Conservation (phyloP, 2,329 filamentous ascomycete genomes). For the Myotisia sp. region DNA sequence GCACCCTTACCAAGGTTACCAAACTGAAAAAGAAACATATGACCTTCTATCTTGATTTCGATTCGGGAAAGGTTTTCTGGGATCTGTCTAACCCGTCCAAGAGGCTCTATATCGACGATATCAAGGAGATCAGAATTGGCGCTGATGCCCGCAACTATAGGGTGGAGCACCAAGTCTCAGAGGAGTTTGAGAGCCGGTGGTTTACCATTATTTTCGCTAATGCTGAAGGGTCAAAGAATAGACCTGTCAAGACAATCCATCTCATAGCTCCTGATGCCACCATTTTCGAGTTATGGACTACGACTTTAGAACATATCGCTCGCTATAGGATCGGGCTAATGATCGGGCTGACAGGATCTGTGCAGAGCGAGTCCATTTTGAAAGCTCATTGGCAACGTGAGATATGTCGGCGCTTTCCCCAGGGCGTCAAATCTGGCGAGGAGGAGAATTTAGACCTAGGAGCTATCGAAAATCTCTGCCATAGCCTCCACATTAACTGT, state of each 20-base stretch:
- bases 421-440: slow-evolving; percentile 31
- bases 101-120: slow-evolving; percentile 85
- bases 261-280: slow-evolving; percentile 63
- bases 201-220: slow-evolving; percentile 82
- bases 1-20: slow-evolving; percentile 65
- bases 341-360: slow-evolving; percentile 64
- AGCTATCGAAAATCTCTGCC: slow-evolving; percentile 71
- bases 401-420: slow-evolving; percentile 54
- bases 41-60: slow-evolving; percentile 63
- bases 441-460: slow-evolving; percentile 62
- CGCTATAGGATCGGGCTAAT: slow-evolving; percentile 80
- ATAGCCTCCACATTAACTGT: slow-evolving; percentile 82
- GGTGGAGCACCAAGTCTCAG: slow-evolving; percentile 60
- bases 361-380: slow-evolving; percentile 66
- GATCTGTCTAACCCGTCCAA: slow-evolving; percentile 65
- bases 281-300: slow-evolving; percentile 65
- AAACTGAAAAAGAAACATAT: slow-evolving; percentile 65
- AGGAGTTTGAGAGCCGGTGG: slow-evolving; percentile 56
- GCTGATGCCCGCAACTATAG: slow-evolving; percentile 78
- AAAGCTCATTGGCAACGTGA: slow-evolving; percentile 74
- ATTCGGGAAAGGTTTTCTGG: slow-evolving; percentile 79
- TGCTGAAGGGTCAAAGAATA: slow-evolving; percentile 60
- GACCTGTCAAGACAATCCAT: slow-evolving; percentile 63
- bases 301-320: slow-evolving; percentile 68
- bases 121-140: slow-evolving; percentile 75